Conservation (phyloP, 768 basidiomycete genomes). For the Leccinum subtestaceum region DNA sequence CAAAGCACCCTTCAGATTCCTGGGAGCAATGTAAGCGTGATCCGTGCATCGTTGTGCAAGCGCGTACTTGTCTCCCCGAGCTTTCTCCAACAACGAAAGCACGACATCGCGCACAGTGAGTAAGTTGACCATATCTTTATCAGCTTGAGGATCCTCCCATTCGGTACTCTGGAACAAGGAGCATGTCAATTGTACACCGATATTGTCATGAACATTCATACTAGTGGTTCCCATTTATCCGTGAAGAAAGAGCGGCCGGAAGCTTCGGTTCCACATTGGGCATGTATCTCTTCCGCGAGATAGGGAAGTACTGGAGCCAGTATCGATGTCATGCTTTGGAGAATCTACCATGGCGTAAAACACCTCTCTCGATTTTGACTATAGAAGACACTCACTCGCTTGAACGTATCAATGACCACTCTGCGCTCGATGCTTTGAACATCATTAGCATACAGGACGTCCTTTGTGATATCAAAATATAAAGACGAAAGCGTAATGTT, state of each 20-base stretch:
- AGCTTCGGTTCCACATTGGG: conserved; percentile 17
- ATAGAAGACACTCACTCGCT: conserved; percentile 47
- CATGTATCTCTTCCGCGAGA: conserved; percentile 83
- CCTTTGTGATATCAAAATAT: conserved; percentile 92
- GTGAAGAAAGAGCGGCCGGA: conserved; percentile 61
- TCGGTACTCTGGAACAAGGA: conserved; percentile 41
- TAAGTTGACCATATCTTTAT: conserved; percentile 61
- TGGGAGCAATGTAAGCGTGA: conserved; percentile 28
- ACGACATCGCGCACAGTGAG: conserved; percentile 60
- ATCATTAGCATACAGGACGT: conserved; percentile 77
- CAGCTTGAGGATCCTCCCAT: conserved; percentile 61
- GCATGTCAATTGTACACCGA: background rate
- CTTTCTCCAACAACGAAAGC: conserved; percentile 69
- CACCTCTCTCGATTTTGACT: background rate
- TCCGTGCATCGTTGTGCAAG: background rate
- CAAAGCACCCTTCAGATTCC: conserved; percentile 69
- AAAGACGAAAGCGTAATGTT: conserved; percentile 84
- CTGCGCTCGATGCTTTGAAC: conserved; percentile 51
- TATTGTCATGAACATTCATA: conserved; percentile 33
- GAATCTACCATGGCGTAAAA: conserved; percentile 41
- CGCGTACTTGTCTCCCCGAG: conserved; percentile 69
- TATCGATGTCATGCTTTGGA: conserved; percentile 64
- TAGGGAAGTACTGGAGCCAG: conserved; percentile 88
- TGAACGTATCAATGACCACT: conserved; percentile 66
- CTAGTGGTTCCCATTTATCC: conserved; percentile 66